Evolutionary conservation across 2,329 filamentous ascomycete genomes (phyloP), one percentile per base, ranked within the genome.

Genomic region (Aureobasidium sp.): DNA sequence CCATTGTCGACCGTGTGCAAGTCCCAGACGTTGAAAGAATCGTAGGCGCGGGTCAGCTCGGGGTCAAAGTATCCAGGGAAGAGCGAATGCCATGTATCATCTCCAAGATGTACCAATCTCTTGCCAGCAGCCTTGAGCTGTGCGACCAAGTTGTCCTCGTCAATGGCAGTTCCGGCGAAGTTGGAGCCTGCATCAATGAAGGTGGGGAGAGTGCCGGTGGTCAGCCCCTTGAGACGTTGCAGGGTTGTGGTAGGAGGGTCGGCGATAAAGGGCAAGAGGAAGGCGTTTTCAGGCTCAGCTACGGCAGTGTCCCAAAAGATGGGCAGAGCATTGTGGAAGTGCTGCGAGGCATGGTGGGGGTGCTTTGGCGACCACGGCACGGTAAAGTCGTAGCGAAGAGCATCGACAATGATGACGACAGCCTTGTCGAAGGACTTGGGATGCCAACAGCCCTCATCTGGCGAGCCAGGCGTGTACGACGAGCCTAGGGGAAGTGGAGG

Each of bases 21-120:
- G 73, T 99, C 94, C 91, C 91, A 97, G 7, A 97, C 94, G 71
- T 97, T 97, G 78, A 99, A 96, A 65, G 93, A 97, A 73, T 97
- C 93, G 74, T 96, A 99, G 0, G 94, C 85, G 68, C 82, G 85
- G 68, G 92, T 96, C 62, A 97, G 84, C 62, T 93, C 89, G 9
- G 86, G 78, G 73, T 96, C 87, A 70, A 99, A 99, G 74, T 95
- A 91, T n/a, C 83, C 90, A 0, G 94, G 94, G 72, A 97, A 99
- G 17, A 99, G 79, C 47, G 90, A 83, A 67, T 91, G 89, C 94
- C 94, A 99, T 5, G 94, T 99, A 75, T 99, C 93, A 73, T 99
- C 94, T n/a, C 94, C 94, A 41, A 99, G 79, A 70, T 99, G 95
- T 6, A 92, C 94, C 67, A 99, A 84, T 66, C 83, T 89, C 79